phyloP scores from a whole-genome alignment of 2,329 filamentous ascomycete species.

The Knufia fluminis region DNA sequence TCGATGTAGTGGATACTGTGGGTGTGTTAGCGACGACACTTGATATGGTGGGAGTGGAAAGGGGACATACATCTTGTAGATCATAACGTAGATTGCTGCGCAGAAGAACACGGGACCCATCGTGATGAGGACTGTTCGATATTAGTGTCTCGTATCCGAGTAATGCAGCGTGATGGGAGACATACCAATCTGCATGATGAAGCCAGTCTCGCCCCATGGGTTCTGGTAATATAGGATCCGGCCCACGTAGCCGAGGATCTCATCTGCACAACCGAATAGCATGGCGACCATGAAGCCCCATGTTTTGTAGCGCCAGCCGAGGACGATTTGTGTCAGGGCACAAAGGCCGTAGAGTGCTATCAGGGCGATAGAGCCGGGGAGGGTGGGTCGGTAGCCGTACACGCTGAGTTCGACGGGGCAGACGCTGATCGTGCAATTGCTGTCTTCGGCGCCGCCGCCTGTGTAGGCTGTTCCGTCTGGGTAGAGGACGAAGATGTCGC shows the following conservation, averaged over 20 bases:
- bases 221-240: slow-evolving; percentile 50
- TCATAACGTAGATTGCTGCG: slow-evolving; percentile 58
- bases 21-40: neutral
- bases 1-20: slow-evolving; percentile 31
- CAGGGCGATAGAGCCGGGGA: slow-evolving; percentile 35
- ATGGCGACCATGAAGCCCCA: slow-evolving; percentile 41
- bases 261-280: slow-evolving; percentile 46
- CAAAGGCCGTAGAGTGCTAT: slow-evolving; percentile 36
- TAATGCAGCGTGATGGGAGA: neutral
- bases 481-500: neutral
- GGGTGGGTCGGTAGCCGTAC: slow-evolving; percentile 37
- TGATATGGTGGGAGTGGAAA: slow-evolving; percentile 21
- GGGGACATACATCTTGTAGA: slow-evolving; percentile 33
- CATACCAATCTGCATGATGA: slow-evolving; percentile 56
- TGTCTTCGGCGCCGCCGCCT: slow-evolving; percentile 10
- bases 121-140: slow-evolving; percentile 45
- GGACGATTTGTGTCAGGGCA: slow-evolving; percentile 29
- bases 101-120: slow-evolving; percentile 49
- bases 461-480: slow-evolving; percentile 14
- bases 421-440: slow-evolving; percentile 21
- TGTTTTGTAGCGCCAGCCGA: slow-evolving; percentile 31
- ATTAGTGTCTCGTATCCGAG: neutral
- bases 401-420: slow-evolving; percentile 34
- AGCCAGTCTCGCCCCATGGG: slow-evolving; percentile 50
- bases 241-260: slow-evolving; percentile 55